These are phyloP conservation scores for Nemophila menziesii DNA, from an alignment of 257 asterid species.

Conservation along the genomic window DNA sequence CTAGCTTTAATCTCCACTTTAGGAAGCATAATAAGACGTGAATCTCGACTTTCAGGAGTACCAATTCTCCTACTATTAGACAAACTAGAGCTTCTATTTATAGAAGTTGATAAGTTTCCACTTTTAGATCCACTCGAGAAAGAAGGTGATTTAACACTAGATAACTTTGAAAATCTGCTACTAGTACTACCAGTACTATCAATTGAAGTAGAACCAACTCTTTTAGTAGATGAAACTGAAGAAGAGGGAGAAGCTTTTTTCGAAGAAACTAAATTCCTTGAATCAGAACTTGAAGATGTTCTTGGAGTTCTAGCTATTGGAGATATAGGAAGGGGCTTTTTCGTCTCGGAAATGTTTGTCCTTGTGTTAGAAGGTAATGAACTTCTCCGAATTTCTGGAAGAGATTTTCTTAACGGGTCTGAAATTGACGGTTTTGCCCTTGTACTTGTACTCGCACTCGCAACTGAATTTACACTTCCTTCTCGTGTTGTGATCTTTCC, in stretches of 20 bases:
- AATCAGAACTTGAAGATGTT: conserved; percentile 51
- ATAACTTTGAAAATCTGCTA: conserved; percentile 31
- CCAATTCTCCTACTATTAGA: conserved; percentile 55
- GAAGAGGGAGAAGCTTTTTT: conserved; percentile 41
- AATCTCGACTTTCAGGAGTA: conserved; percentile 70
- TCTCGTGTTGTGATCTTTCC: conserved; percentile 46
- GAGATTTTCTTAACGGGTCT: conserved; percentile 65
- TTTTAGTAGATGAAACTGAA: conserved; percentile 42
- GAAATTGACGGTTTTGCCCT: conserved; percentile 36
- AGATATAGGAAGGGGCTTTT: conserved; percentile 49
- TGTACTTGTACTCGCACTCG: conserved; percentile 33
- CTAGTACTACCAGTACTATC: conserved; percentile 60
- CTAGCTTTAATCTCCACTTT: conserved; percentile 88
- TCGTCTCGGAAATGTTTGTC: conserved; percentile 35
- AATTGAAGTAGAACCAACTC: conserved; percentile 49
- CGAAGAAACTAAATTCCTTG: conserved; percentile 39
- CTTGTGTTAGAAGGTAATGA: conserved; percentile 32
- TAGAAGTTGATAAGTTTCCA: conserved; percentile 39
- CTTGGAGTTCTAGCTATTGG: conserved; percentile 56
- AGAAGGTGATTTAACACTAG: conserved; percentile 39
- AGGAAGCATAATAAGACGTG: conserved; percentile 89
- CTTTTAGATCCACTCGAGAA: conserved; percentile 57
- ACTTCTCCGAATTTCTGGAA: conserved; percentile 58
- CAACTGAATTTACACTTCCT: conserved; percentile 20
- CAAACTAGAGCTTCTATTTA: conserved; percentile 37